Percentiles rank a stretch among this genome's conserved stretches.
Evolutionary conservation across 305 asterid species (phyloP).

Genomic region (Fraxinus dipetala): DNA sequence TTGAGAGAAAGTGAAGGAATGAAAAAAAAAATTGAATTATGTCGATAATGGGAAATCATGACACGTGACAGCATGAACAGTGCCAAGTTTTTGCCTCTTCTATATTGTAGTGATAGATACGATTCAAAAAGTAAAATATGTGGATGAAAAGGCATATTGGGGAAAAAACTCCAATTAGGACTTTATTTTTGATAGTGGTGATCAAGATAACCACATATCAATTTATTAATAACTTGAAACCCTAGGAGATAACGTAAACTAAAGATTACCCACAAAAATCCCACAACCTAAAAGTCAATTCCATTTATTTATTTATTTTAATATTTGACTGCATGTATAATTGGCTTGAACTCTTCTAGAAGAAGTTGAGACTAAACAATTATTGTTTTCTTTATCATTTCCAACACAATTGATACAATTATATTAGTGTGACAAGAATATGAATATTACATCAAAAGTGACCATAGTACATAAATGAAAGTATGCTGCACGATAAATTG

Average conservation of each 20-base stretch:
- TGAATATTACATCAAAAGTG: slow-evolving; percentile 7
- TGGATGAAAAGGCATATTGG: slow-evolving; percentile 14
- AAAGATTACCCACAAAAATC: slow-evolving; percentile 9
- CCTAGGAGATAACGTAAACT: not conserved
- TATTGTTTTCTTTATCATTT: not conserved
- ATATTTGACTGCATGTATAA: not conserved
- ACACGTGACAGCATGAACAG: too few species aligned
- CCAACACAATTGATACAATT: not conserved
- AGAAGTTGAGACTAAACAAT: not conserved
- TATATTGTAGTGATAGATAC: not conserved
- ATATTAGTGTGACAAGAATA: not conserved
- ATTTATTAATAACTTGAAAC: not conserved
- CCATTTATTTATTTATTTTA: not conserved
- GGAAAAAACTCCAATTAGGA: slow-evolving; percentile 12
- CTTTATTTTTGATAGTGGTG: slow-evolving; percentile 14
- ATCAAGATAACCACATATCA: slow-evolving; percentile 12
- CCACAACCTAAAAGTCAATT: not conserved
- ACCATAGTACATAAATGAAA: not conserved
- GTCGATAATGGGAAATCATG: too few species aligned
- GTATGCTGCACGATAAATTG: not conserved
- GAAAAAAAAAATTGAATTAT: too few species aligned
- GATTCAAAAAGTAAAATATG: not conserved
- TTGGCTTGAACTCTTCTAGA: not conserved
- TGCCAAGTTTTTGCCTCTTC: too few species aligned
- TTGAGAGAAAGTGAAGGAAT: too few species aligned